A percentile compares a stretch with the other conserved stretches of the same genome.
Evolutionary conservation across 1,284 basidiomycete species (phyloP).

Genomic region (Phaffia rhodozyma): DNA sequence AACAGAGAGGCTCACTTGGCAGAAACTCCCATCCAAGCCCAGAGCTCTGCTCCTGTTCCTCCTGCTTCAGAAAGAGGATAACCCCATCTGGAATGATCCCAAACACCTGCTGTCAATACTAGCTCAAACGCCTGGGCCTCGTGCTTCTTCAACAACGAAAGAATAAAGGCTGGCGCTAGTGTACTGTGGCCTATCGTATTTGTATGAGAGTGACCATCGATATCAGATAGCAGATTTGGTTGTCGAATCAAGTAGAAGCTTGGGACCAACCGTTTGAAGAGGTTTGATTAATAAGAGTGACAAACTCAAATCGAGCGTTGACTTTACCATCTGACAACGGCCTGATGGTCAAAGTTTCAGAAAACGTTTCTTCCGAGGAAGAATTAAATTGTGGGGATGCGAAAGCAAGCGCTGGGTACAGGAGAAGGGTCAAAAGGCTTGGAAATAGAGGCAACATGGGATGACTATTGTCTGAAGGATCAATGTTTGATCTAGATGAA

Average conservation of each 20-base stretch:
- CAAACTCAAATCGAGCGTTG: slow-evolving; percentile 71
- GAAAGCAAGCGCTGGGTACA: no score
- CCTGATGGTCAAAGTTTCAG: slow-evolving; percentile 57
- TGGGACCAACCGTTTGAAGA: neutral
- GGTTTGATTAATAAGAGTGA: slow-evolving; percentile 43
- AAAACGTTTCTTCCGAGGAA: slow-evolving; percentile 22
- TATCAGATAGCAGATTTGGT: slow-evolving; percentile 3
- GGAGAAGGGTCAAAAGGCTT: no score
- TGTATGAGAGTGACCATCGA: neutral
- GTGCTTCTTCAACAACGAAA: slow-evolving; percentile 73
- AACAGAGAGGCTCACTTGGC: slow-evolving; percentile 39
- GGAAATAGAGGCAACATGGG: no score
- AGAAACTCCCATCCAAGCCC: slow-evolving; percentile 71
- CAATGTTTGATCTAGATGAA: no score
- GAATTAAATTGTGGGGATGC: no score
- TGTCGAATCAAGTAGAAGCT: neutral
- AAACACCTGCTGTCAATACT: slow-evolving; percentile 75
- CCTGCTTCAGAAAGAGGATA: slow-evolving; percentile 56
- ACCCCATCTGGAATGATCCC: slow-evolving; percentile 80
- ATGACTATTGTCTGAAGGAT: no score
- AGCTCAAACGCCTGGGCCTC: slow-evolving; percentile 76
- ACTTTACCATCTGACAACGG: slow-evolving; percentile 76
- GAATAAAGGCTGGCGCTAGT: slow-evolving; percentile 69
- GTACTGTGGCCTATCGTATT: slow-evolving; percentile 61
- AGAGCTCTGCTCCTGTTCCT: slow-evolving; percentile 75